Percentiles rank a stretch among this genome's conserved stretches.
These are phyloP conservation scores for Vicia faba DNA, from an alignment of 306 rosid genomes.

Conservation along the genomic window DNA sequence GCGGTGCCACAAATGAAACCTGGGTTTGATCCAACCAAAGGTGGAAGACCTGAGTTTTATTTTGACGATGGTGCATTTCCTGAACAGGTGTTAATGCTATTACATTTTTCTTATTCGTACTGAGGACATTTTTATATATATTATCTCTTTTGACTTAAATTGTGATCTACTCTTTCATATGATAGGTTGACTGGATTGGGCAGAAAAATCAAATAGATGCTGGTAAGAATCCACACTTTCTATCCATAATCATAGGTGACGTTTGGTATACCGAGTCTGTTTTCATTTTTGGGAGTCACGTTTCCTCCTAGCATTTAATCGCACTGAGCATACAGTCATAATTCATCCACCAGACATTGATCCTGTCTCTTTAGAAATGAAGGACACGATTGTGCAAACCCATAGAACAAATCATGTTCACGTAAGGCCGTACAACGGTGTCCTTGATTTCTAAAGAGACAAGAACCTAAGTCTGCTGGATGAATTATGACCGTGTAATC, in stretches of 20 bases:
- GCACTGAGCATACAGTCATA: not conserved
- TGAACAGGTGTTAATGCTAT: slow-evolving; percentile 65
- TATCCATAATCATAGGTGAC: not conserved
- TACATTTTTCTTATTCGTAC: slow-evolving; percentile 14
- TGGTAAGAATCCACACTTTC: slow-evolving; percentile 47
- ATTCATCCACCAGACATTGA: not conserved
- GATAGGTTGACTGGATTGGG: slow-evolving; percentile 96
- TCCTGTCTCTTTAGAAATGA: not conserved
- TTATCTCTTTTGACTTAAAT: slow-evolving; percentile 2
- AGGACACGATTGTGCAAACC: not conserved
- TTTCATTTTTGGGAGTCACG: not conserved
- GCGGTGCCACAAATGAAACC: slow-evolving; percentile 86
- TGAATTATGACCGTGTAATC: not conserved
- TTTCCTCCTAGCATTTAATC: not conserved
- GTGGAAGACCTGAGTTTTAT: slow-evolving; percentile 88
- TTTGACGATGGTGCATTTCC: slow-evolving; percentile 87
- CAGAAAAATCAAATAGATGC: slow-evolving; percentile 95
- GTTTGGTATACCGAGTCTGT: not conserved
- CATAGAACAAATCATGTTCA: not conserved
- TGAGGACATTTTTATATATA: not conserved
- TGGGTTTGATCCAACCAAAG: slow-evolving; percentile 85
- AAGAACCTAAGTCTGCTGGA: not conserved
- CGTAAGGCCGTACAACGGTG: not conserved
- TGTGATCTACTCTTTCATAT: slow-evolving; percentile 34
- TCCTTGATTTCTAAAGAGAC: not conserved